Evolutionary conservation across 129 eudicot species (phyloP), one percentile per base, ranked within the genome.

Genomic region (Pittosporum tobira): DNA sequence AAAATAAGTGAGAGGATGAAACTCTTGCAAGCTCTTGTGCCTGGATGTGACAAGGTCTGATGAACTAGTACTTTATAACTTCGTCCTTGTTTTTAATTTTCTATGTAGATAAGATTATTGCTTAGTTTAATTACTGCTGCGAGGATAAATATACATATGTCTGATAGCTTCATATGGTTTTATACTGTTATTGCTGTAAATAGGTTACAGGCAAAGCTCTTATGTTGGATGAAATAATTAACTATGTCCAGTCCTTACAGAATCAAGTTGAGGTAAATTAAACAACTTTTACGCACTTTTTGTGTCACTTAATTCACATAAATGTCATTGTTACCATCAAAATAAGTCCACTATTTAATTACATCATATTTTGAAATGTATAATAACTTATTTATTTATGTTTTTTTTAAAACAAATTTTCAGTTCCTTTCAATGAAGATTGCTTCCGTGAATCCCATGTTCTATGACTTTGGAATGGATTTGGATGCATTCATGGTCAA

Each of bases 11-110:
- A 90, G 72, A 90, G 95, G 77, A 90, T 90, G 98, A 90, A 80
- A 74, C 60, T 63, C 51, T 61, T 90, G 73, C 98, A 90, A 78
- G 78, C 83, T 50, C 81, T 90, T 73, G 98, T 90, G 63, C 98
- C 98, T 64, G 95, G 98, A 50, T 90, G 98, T 81, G 94, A 90
- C 83, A 90, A 90, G 98, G 97, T 89, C n/a, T n/a, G 76, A 75
- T n/a, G n/a, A 61, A 14, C 0, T 2, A 30, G 49, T 71, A 24
- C 9, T 12, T 30, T 5, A 18, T 19, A 16, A 36, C 16, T 36
- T 50, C 57, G 59, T 68, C 61, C 63, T 57, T 23, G 43, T 68
- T 46, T 51, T 68, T n/a, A n/a, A n/a, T n/a, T n/a, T n/a, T n/a
- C n/a, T n/a, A n/a, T n/a, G n/a, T n/a, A n/a, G n/a, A n/a, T n/a